Percentiles rank a stretch among this genome's conserved stretches.
phyloP scores from a whole-genome alignment of 768 basidiomycete species.

The Pleurotus tuber-regium region DNA sequence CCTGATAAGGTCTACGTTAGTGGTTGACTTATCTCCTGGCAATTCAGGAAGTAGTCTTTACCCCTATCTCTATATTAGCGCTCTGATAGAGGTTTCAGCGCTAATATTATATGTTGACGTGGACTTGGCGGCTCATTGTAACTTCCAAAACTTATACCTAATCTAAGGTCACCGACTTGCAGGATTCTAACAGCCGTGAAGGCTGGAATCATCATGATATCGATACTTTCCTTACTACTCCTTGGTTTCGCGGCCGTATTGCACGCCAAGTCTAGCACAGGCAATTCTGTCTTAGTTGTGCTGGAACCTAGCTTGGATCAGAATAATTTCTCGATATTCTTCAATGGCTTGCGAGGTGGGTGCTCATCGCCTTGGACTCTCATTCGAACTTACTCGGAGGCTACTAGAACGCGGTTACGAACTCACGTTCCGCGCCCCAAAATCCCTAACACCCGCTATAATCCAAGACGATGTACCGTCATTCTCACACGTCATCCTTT shows the following conservation, averaged over 20 bases:
- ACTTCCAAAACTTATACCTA: too few relatives aligned
- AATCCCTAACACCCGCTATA: conserved; percentile 64
- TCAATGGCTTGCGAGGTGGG: conserved; percentile 70
- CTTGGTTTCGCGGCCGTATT: conserved; percentile 22
- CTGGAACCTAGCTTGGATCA: conserved; percentile 65
- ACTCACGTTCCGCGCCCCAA: conserved; percentile 83
- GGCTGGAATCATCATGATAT: neutral
- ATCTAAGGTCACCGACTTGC: too few relatives aligned
- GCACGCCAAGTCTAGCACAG: conserved; percentile 74
- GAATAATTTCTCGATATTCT: conserved; percentile 81
- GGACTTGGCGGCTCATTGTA: too few relatives aligned
- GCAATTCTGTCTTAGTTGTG: conserved; percentile 80
- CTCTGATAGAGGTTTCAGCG: too few relatives aligned
- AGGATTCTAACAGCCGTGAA: too few relatives aligned
- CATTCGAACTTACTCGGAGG: too few relatives aligned
- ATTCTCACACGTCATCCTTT: conserved; percentile 85
- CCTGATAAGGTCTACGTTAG: too few relatives aligned
- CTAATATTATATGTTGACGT: too few relatives aligned
- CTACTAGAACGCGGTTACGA: conserved; percentile 82
- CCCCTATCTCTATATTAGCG: too few relatives aligned
- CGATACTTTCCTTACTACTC: conserved; percentile 7
- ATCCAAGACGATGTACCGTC: conserved; percentile 68
- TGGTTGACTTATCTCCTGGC: too few relatives aligned
- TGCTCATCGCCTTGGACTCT: too few relatives aligned
- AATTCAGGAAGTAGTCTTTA: too few relatives aligned